These are phyloP conservation scores for Euphorbia tirucalli DNA, from an alignment of 345 rosid genomes.

Conservation along the genomic window DNA sequence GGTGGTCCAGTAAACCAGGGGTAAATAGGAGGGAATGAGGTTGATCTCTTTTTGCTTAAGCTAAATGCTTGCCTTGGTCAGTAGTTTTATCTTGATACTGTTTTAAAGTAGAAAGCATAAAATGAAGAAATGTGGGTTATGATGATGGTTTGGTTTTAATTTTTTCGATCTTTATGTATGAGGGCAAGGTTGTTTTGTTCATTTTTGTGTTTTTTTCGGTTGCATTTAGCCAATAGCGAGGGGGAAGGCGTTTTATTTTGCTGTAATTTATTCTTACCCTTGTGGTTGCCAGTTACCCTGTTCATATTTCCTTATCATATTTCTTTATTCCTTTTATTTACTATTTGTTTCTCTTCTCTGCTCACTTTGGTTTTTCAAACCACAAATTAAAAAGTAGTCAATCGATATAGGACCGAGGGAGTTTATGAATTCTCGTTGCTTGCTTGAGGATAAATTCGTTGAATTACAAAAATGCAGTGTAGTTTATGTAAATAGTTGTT, in stretches of 20 bases:
- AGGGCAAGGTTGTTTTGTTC: conserved; percentile 36
- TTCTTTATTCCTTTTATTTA: conserved; percentile 19
- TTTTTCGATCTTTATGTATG: conserved; percentile 18
- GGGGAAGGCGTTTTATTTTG: conserved; percentile 25
- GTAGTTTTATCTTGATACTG: conserved; percentile 22
- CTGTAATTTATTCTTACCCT: conserved; percentile 29
- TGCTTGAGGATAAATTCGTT: too few relatives aligned
- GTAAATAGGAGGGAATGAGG: conserved; percentile 15
- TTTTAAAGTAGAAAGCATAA: conserved; percentile 22
- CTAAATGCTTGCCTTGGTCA: conserved; percentile 46
- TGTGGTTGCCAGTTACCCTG: conserved; percentile 27
- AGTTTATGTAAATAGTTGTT: too few relatives aligned
- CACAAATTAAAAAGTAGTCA: too few relatives aligned
- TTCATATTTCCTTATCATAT: conserved; percentile 25
- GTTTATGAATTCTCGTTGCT: too few relatives aligned
- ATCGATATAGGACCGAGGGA: too few relatives aligned
- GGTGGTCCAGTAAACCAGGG: conserved; percentile 35
- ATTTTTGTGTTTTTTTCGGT: not conserved
- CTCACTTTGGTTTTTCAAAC: too few relatives aligned
- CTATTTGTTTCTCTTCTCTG: too few relatives aligned
- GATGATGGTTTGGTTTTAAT: conserved; percentile 26
- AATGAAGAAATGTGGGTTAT: conserved; percentile 31
- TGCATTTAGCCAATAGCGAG: conserved; percentile 44
- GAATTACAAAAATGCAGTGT: too few relatives aligned
- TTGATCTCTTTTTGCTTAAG: conserved; percentile 23